Evolutionary conservation across 2,329 filamentous ascomycete species (phyloP).

Genomic region (Thyridium curvatum): DNA sequence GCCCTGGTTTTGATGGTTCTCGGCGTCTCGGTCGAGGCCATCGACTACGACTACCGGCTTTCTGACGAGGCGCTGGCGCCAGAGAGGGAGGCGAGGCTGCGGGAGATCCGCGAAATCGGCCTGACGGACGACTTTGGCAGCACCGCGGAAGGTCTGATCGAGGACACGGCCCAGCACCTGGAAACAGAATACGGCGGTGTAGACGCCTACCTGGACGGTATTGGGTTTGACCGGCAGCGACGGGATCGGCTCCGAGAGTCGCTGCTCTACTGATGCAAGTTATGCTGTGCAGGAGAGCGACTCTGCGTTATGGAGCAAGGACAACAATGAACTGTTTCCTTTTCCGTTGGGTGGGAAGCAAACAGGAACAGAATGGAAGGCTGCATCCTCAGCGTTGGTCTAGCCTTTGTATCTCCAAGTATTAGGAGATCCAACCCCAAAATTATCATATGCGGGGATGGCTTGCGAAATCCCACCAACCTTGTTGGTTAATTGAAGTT

Average conservation of each 20-base stretch:
- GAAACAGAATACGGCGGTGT: slow-evolving; percentile 59
- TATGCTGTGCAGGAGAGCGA: too few relatives aligned
- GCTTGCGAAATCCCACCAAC: too few relatives aligned
- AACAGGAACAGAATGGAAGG: too few relatives aligned
- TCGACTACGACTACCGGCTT: slow-evolving; percentile 66
- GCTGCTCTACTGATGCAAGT: slow-evolving; percentile 31
- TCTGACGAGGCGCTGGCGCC: slow-evolving; percentile 53
- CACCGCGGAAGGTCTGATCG: slow-evolving; percentile 60
- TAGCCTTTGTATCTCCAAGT: too few relatives aligned
- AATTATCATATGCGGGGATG: neutral
- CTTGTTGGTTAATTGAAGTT: too few relatives aligned
- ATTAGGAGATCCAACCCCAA: too few relatives aligned
- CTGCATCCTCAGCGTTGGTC: too few relatives aligned
- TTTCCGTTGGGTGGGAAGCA: too few relatives aligned
- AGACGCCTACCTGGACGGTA: slow-evolving; percentile 54
- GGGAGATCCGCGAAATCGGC: slow-evolving; percentile 65
- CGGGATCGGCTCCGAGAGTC: slow-evolving; percentile 32
- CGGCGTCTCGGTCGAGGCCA: slow-evolving; percentile 47
- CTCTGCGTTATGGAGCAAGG: too few relatives aligned
- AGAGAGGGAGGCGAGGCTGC: slow-evolving; percentile 57
- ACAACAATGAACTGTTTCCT: too few relatives aligned
- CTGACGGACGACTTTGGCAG: slow-evolving; percentile 67
- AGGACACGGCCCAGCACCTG: slow-evolving; percentile 50
- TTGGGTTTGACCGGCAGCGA: slow-evolving; percentile 48
- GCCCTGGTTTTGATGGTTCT: slow-evolving; percentile 62